Percentiles rank a stretch among this genome's conserved stretches.
phyloP scores from a whole-genome alignment of 1,284 basidiomycete species.

The Trametes polyzona region DNA sequence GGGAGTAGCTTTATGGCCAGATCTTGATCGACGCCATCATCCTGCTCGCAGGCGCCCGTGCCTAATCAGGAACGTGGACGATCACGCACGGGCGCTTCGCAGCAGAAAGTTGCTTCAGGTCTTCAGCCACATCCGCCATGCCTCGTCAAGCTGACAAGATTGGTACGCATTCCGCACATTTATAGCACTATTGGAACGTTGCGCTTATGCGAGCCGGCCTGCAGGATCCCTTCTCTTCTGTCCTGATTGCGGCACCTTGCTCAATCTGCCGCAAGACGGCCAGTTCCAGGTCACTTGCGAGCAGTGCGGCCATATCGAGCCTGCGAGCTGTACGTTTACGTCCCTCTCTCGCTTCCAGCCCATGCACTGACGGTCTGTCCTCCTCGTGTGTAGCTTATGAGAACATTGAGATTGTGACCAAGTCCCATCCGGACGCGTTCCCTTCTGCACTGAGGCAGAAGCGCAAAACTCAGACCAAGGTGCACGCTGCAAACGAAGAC shows the following conservation, averaged over 20 bases:
- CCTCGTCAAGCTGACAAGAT: constrained; percentile 36
- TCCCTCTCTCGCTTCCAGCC: neutral
- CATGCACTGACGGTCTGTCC: neutral
- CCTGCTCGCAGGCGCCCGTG: neutral
- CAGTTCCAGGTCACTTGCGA: constrained; percentile 82
- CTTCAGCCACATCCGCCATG: constrained; percentile 15
- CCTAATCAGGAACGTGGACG: constrained; percentile 1
- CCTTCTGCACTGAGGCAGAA: constrained; percentile 89
- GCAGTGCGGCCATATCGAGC: constrained; percentile 87
- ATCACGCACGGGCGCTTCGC: constrained; percentile 8
- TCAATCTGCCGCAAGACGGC: constrained; percentile 83
- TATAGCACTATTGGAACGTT: neutral
- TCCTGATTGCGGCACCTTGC: constrained; percentile 87
- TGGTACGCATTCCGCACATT: constrained; percentile 25
- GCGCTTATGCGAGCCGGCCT: neutral
- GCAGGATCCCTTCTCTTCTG: constrained; percentile 93
- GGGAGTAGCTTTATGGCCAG: neutral
- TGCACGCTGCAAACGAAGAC: constrained; percentile 75
- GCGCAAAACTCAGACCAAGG: constrained; percentile 88
- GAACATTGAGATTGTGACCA: constrained; percentile 88
- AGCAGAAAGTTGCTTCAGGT: constrained; percentile 10
- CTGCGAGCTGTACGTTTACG: constrained; percentile 75
- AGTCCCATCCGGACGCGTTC: constrained; percentile 92
- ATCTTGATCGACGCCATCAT: constrained; percentile 16
- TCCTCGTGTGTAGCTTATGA: constrained; percentile 78